Evolutionary conservation across 805 yeast species (phyloP).

Genomic region (Huiozyma naganishii): DNA sequence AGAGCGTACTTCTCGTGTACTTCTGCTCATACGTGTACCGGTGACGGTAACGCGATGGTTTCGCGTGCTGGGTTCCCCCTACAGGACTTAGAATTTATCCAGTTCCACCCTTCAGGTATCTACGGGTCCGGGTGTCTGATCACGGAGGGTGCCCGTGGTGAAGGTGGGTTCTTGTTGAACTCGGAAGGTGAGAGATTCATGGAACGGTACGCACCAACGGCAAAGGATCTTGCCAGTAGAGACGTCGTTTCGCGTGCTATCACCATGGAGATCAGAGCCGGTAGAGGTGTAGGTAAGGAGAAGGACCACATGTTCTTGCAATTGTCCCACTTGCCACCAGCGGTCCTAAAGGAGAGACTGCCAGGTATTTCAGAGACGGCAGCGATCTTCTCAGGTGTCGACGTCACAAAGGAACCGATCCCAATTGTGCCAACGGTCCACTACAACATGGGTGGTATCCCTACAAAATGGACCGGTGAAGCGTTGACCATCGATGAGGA

Average conservation of each 20-base stretch:
- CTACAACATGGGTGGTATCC: conserved; percentile 99
- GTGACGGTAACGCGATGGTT: conserved; percentile 98
- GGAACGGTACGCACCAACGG: conserved; percentile 99
- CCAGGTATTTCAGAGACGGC: conserved; percentile 99
- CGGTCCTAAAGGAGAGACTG: conserved; percentile 85
- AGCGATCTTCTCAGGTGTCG: conserved; percentile 96
- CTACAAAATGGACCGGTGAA: conserved; percentile 96
- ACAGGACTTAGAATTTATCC: conserved; percentile 95
- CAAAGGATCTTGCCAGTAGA: conserved; percentile 96
- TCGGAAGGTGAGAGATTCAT: conserved; percentile 98
- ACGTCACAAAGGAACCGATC: conserved; percentile 97
- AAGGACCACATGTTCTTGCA: conserved; percentile 94
- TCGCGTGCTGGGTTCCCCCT: conserved; percentile 96
- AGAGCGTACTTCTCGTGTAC: conserved; percentile 98
- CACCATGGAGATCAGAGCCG: conserved; percentile 96
- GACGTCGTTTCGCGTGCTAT: conserved; percentile 98
- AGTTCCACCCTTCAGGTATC: conserved; percentile 99
- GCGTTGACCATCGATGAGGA: conserved; percentile 69
- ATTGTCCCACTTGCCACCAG: conserved; percentile 85
- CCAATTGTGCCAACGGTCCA: conserved; percentile 98
- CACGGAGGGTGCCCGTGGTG: conserved; percentile 99
- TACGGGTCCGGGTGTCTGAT: conserved; percentile 98
- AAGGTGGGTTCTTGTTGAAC: conserved; percentile 95
- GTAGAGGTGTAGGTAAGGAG: conserved; percentile 96
- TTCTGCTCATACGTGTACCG: conserved; percentile 98